Base-by-base conservation (phyloP, 2,329 filamentous ascomycete species). In the Tolypocladium ovalisporum region DNA sequence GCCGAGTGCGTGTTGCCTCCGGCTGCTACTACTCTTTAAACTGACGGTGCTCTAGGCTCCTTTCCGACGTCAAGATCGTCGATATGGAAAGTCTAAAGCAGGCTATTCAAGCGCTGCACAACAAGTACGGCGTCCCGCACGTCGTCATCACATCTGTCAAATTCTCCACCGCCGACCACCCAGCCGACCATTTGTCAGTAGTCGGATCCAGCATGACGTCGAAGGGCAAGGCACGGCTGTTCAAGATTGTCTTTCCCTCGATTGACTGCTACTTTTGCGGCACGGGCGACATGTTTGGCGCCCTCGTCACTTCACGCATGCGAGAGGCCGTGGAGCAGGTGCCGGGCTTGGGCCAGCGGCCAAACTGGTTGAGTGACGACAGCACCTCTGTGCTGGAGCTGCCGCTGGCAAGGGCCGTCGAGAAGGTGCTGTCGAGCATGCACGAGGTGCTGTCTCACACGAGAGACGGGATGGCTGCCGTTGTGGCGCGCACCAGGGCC, bases 211-310 rank as follows among this genome's bases (percentile, higher is more conserved):
- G 86, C 22, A 86, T 85, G 68, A 80, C 78, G 57, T 81, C 78
- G 52, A 75, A 72, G 61, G 82, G 84, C 62, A 78, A 78, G 47
- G 85, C 93, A 0, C 86, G 94, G n/a, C 80, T 93, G 55, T 99
- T 97, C 78, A 86, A 87, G 66, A 86, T 97, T 66, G 84, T 88
- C 57, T 90, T 97, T 57, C 91, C 93, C 0, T 83, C 87, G 34
- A 86, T 97, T 59, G 89, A 96, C 68, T 89, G 91, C 73, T 96
- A 94, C 78, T 99, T 97, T 74, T 91, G 88, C 65, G 94, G 94
- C 44, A 97, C 95, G 0, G 94, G 94, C 52, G 94, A 99, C 75
- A 97, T 99, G 93, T 97, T 99, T 68, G 93, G 91, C 35, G 93
- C 93, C 9, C 79, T 99, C 52, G 91, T 90, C 68, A 85, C 96